These are phyloP conservation scores for Cudoniella acicularis DNA, from an alignment of 495 filamentous ascomycete species.

Conservation along the genomic window DNA sequence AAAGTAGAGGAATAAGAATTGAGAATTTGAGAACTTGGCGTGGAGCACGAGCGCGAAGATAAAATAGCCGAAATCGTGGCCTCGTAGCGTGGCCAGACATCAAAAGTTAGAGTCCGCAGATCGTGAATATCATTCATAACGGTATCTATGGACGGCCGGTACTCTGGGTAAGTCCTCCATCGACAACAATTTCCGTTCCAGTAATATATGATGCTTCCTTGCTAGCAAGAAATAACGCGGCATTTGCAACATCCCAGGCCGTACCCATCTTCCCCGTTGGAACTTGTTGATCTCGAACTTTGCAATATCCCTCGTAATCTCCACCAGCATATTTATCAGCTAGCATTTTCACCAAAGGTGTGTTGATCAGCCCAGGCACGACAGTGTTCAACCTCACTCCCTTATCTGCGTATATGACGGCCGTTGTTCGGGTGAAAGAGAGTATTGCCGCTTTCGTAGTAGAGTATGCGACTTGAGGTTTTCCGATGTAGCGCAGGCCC, in stretches of 20 bases:
- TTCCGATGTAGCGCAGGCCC: slow-evolving; percentile 49
- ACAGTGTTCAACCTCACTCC: slow-evolving; percentile 49
- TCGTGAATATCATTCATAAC: too few species aligned
- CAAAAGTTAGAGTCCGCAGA: too few species aligned
- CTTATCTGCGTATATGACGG: slow-evolving; percentile 45
- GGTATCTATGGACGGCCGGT: slow-evolving; percentile 22
- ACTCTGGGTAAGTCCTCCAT: slow-evolving; percentile 41
- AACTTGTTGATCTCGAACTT: slow-evolving; percentile 32
- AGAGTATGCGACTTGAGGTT: slow-evolving; percentile 48
- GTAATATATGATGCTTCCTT: slow-evolving; percentile 51
- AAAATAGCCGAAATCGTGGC: too few species aligned
- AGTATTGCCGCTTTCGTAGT: slow-evolving; percentile 49
- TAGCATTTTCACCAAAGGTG: slow-evolving; percentile 40
- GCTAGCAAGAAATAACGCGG: slow-evolving; percentile 46
- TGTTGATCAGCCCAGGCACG: slow-evolving; percentile 46
- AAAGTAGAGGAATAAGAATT: too few species aligned
- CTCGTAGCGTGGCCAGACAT: too few species aligned
- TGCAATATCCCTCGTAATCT: slow-evolving; percentile 30
- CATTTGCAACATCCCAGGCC: slow-evolving; percentile 49
- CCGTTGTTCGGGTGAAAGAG: slow-evolving; percentile 46
- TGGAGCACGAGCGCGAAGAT: too few species aligned
- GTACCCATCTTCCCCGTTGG: slow-evolving; percentile 27
- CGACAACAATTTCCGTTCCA: slow-evolving; percentile 50
- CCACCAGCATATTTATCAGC: slow-evolving; percentile 40
- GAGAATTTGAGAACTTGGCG: too few species aligned